Evolutionary conservation across 306 rosid species (phyloP), one percentile per base, ranked within the genome.

Genomic region (Pueraria montana): DNA sequence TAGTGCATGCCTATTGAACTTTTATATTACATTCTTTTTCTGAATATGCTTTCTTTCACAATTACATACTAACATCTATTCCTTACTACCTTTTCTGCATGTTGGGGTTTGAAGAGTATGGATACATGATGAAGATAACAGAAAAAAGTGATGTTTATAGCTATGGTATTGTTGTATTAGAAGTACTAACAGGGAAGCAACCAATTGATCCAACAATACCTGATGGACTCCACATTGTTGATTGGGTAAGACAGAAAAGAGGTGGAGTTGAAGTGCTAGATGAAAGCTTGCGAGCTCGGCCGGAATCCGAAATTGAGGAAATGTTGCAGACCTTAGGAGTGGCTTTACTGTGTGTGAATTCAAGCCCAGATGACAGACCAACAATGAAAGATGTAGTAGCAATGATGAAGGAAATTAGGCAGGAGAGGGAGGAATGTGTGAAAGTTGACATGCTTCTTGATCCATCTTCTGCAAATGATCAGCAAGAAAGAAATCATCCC

Each of bases 91-190:
- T 72, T 76, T 24, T 80, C 18, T 58, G 23, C 59, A 64, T 71
- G 49, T 6, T 77, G 76, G 79, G 46, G 66, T 42, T 55, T 85
- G 61, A 82, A 94, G 98, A 94, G 58, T 94, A 94, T 11, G 98
- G 98, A 4, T 92, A 92, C 70, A 91, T 91, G 93, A 92, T 90
- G 94, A 94, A 92, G 88, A 92, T 94, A 86, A 92, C 97, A 9
- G 96, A 91, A 84, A 94, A 91, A 91, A 94, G 98, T 58, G 98
- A 94, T 50, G 97, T 94, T 6, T 94, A 94, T 75, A 95, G 97
- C 87, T 95, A 86, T 17, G 97, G 98, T 1, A 90, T 93, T 5
- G 98, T 95, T 2, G 91, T 87, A 23, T 50, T 93, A 38, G 98
- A 95, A 84, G 91, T 93, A 18, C 83, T 95, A 55, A 95, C 97